Conservation (phyloP, 441 rosid species). For the Brassica balearica region DNA sequence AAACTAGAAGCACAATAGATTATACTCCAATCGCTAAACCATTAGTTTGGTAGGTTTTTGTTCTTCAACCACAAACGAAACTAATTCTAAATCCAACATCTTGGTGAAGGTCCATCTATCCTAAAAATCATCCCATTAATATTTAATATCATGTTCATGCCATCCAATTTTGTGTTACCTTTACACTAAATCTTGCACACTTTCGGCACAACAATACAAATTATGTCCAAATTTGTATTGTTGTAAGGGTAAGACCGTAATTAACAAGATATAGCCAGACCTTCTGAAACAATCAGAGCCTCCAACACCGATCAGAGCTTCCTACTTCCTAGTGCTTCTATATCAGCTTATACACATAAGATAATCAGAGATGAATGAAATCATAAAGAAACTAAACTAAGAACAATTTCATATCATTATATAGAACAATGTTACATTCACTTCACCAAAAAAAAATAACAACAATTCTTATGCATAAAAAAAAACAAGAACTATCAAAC, state of each 20-base stretch:
- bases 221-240: too few species aligned
- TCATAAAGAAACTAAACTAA: neutral
- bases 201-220: too few species aligned
- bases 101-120: neutral
- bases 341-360: neutral
- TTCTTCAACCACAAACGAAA: neutral
- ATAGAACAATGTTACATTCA: slow-evolving; percentile 2
- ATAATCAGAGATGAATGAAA: neutral
- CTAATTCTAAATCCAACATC: slow-evolving; percentile 7
- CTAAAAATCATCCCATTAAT: neutral
- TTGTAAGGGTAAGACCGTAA: neutral
- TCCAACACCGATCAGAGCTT: neutral
- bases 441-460: neutral
- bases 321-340: neutral
- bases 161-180: neutral
- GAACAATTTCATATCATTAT: slow-evolving; percentile 15
- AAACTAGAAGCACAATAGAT: too few species aligned
- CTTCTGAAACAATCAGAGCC: neutral
- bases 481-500: slow-evolving; percentile 21
- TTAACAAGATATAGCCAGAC: neutral
- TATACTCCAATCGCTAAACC: too few species aligned
- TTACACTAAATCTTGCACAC: neutral
- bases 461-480: neutral
- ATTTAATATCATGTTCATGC: neutral
- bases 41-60: too few species aligned